Percentiles rank a stretch among this genome's conserved stretches.
These are phyloP conservation scores for Hypericum perforatum DNA, from an alignment of 345 rosid species.

Conservation along the genomic window DNA sequence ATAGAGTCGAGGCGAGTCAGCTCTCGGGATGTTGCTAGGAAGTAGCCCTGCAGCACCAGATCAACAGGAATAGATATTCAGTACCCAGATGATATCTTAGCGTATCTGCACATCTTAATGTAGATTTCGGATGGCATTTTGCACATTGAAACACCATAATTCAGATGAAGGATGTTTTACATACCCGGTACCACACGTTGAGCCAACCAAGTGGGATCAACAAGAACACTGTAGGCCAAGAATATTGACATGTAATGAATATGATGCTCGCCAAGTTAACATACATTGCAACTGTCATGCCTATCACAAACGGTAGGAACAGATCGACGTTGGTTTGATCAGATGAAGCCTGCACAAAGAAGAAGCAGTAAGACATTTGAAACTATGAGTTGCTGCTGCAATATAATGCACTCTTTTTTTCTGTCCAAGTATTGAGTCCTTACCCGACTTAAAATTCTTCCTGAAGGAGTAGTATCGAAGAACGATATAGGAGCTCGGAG, in stretches of 20 bases:
- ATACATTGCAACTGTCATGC: slow-evolving; percentile 52
- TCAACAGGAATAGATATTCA: neutral
- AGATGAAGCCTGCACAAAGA: slow-evolving; percentile 56
- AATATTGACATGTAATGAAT: slow-evolving; percentile 77
- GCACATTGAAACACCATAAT: neutral
- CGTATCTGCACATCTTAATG: too few relatives aligned
- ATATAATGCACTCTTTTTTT: neutral
- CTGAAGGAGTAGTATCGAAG: slow-evolving; percentile 95
- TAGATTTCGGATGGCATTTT: too few relatives aligned
- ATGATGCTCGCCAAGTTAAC: slow-evolving; percentile 65
- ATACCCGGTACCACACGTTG: slow-evolving; percentile 87
- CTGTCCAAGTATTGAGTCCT: slow-evolving; percentile 17
- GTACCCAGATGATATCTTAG: neutral
- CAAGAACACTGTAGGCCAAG: slow-evolving; percentile 86
- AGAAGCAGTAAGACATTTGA: neutral
- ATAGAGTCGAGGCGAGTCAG: slow-evolving; percentile 88
- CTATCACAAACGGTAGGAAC: slow-evolving; percentile 56
- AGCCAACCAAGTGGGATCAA: slow-evolving; percentile 82
- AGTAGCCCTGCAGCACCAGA: slow-evolving; percentile 47
- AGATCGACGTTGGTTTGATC: slow-evolving; percentile 79
- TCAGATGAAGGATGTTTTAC: slow-evolving; percentile 5
- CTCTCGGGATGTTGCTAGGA: slow-evolving; percentile 76
- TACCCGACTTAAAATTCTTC: slow-evolving; percentile 89
- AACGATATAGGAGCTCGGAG: slow-evolving; percentile 97
- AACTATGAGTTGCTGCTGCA: neutral